Conservation (phyloP, 805 yeast genomes). For the Torulaspora microellipsoides region DNA sequence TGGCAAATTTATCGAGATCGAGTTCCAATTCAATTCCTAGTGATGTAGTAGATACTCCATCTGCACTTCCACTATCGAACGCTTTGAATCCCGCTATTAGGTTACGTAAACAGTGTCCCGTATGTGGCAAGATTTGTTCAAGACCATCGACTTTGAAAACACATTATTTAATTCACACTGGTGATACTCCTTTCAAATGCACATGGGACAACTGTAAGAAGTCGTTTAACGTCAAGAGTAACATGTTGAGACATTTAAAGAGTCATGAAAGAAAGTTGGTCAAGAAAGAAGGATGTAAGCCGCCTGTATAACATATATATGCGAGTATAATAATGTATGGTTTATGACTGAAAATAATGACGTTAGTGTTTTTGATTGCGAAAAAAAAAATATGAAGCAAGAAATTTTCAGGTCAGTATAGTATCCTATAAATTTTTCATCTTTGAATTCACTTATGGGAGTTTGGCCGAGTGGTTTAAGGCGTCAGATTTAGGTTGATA, state of each 20-base stretch:
- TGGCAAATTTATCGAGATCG: too few species aligned
- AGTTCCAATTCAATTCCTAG: too few species aligned
- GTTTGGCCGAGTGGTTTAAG: slow-evolving; percentile 45
- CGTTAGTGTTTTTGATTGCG: too few species aligned
- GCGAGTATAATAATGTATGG: too few species aligned
- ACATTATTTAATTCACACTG: slow-evolving; percentile 75
- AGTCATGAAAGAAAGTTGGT: slow-evolving; percentile 46
- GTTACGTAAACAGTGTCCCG: slow-evolving; percentile 40
- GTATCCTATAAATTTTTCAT: too few species aligned
- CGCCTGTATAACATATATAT: background rate
- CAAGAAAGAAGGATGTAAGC: slow-evolving; percentile 6
- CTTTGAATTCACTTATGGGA: slow-evolving; percentile 19
- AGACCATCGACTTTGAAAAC: slow-evolving; percentile 80
- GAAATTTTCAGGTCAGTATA: too few species aligned
- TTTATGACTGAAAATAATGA: too few species aligned
- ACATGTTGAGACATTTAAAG: slow-evolving; percentile 73
- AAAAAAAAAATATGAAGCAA: too few species aligned
- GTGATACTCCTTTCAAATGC: slow-evolving; percentile 70
- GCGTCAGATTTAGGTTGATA: slow-evolving; percentile 41
- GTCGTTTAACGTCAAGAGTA: slow-evolving; percentile 69
- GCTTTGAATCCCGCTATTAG: slow-evolving; percentile 7
- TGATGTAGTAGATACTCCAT: background rate
- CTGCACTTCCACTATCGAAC: background rate
- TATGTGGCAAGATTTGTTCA: slow-evolving; percentile 73
- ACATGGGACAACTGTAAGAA: slow-evolving; percentile 62